Evolutionary conservation across 2,329 filamentous ascomycete genomes (phyloP), one percentile per base, ranked within the genome.

Genomic region (Fusarium globosum): DNA sequence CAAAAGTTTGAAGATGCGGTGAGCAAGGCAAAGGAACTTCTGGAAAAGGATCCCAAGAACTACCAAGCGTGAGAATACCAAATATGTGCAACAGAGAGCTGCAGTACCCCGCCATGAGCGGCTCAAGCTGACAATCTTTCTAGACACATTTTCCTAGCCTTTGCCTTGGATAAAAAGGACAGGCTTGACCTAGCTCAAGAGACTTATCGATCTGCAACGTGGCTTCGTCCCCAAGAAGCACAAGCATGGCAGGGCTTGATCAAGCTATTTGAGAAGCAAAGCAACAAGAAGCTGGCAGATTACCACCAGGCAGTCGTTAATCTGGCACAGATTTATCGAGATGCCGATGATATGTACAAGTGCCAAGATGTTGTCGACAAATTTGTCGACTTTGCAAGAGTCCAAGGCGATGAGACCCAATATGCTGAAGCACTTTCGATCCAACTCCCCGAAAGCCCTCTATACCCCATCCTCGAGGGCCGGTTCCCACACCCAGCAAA

Each of bases 221-320:
- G 87, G 26, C 85, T 94, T 69, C 95, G 94, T 73, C 89, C 91
- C 2, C 86, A 89, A 23, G 95, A 98, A 75, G 85, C 90, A n/a
- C 93, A 96, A 77, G 93, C 93, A 74, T 98, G 94, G 94, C 93
- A 97, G 80, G 96, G 96, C 2, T 86, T 99, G 51, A 89, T 96
- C 81, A 93, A 92, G 78, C 83, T 98, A 36, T 98, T 94, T 80
- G 94, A 97, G 83, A 92, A 90, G 76, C 93, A 95, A 79, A 91
- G 90, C 21, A 82, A 85, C 36, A 87, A 88, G 61, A 93, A 92
- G 77, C 84, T 98, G 20, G 87, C 89, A 61, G 88, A 92, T 55
- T 97, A 97, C 79, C 92, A 93, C 53, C 85, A 90, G 51, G 93
- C 93, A 3, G 92, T 91, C 4, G 82, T 95, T 65, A 91, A 88